Conservation (phyloP, 2,329 filamentous ascomycete species). For the Penicillium vulpinum region DNA sequence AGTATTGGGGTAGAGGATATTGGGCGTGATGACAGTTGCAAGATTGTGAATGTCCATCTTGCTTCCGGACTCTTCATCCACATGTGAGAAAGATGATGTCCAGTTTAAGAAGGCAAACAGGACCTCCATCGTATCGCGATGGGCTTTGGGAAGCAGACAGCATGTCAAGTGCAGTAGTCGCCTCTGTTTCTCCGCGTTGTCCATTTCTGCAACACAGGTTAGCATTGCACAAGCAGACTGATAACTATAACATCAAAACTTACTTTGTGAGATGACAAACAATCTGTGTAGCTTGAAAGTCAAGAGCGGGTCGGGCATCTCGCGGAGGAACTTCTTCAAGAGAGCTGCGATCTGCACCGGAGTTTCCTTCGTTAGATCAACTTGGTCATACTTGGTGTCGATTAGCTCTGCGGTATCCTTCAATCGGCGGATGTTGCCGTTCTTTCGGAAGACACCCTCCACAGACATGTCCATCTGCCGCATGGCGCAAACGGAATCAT, state of each 20-base stretch:
- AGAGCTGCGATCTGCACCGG: conserved; percentile 93
- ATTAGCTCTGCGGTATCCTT: conserved; percentile 83
- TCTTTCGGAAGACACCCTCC: conserved; percentile 98
- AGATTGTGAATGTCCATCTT: conserved; percentile 99
- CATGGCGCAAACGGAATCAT: conserved; percentile 92
- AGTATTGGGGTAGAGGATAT: conserved; percentile 75
- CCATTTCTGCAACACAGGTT: conserved; percentile 58
- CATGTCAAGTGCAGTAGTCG: conserved; percentile 87
- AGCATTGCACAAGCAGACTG: conserved; percentile 5
- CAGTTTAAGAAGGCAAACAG: conserved; percentile 95
- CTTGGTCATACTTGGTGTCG: conserved; percentile 79
- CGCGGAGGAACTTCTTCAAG: conserved; percentile 90
- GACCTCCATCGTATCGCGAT: conserved; percentile 92
- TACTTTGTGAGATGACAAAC: conserved; percentile 84
- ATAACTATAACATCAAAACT: conserved; percentile 32
- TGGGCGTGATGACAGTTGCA: conserved; percentile 94
- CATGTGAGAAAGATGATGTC: conserved; percentile 94
- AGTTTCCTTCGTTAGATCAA: conserved; percentile 83
- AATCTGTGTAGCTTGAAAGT: conserved; percentile 92
- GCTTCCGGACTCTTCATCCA: conserved; percentile 94
- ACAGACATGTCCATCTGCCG: conserved; percentile 98
- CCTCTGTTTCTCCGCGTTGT: conserved; percentile 76
- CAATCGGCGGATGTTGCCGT: conserved; percentile 94
- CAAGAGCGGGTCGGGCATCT: conserved; percentile 90
- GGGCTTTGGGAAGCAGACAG: conserved; percentile 86